Evolutionary conservation across 2,329 filamentous ascomycete genomes (phyloP).

Genomic region (Aspergillus bombycis): DNA sequence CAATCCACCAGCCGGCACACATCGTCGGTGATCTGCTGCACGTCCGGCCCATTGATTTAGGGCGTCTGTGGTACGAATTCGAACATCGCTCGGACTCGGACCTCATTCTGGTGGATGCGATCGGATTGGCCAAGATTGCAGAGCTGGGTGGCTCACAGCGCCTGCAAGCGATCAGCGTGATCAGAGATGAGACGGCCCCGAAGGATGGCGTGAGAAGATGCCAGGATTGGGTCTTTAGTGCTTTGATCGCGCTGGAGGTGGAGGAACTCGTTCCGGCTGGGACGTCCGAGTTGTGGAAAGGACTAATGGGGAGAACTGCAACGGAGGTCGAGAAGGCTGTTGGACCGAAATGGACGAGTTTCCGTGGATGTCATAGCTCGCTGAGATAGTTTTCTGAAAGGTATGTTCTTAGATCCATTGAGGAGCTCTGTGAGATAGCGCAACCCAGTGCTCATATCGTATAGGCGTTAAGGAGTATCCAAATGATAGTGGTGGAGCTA

Average conservation of each 20-base stretch:
- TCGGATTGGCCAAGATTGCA: constrained; percentile 26
- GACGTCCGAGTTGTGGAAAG: constrained; percentile 30
- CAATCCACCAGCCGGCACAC: constrained; percentile 23
- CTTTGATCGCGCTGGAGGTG: constrained; percentile 28
- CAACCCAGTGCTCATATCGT: not conserved
- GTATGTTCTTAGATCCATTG: not conserved
- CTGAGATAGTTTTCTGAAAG: not conserved
- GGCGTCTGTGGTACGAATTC: constrained; percentile 28
- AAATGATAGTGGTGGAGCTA: not conserved
- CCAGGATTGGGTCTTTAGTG: constrained; percentile 31
- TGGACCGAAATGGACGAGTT: constrained; percentile 5
- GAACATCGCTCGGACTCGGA: constrained; percentile 25
- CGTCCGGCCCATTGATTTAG: constrained; percentile 26
- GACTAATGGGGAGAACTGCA: constrained; percentile 22
- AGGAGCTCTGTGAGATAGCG: too few relatives aligned
- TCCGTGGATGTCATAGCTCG: not conserved
- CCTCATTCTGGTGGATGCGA: constrained; percentile 25
- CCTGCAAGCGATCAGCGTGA: constrained; percentile 21
- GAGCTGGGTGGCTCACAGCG: constrained; percentile 22
- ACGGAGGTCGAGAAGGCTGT: constrained; percentile 2
- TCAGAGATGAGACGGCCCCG: constrained; percentile 24
- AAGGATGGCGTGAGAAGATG: constrained; percentile 24
- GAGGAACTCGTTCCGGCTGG: constrained; percentile 29
- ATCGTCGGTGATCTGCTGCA: constrained; percentile 31
- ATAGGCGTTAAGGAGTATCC: not conserved